Evolutionary conservation across 345 rosid genomes (phyloP), one percentile per base, ranked within the genome.

Genomic region (Raphanus raphanistrum): DNA sequence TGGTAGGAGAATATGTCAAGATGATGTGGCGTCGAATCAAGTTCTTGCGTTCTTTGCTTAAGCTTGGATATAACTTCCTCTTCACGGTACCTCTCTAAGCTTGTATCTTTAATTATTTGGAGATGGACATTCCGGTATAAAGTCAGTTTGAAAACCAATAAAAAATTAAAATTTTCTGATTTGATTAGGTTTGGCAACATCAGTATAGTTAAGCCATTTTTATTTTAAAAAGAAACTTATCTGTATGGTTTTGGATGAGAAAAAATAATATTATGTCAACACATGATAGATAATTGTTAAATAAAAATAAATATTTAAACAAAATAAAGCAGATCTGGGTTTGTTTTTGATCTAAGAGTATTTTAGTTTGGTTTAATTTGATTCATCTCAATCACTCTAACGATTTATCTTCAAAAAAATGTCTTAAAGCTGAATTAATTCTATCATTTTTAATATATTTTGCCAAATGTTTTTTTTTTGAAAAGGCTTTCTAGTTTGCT

Each of bases 21-120:
- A 87, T 88, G 92, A 87, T 88, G 94, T 90, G 94, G 94, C 80
- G 74, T 3, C 70, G 92, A 68, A 86, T 85, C 38, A 77, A 84
- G 13, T 82, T 90, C 41, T 55, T 90, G 9, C 33, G 75, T 27
- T 31, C 70, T 13, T 65, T 90, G 60, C 90, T 90, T 43, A 28
- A 75, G 38, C 64, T 82, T 73, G 90, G 94, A 32, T 90, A 87
- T 82, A 81, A 76, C 79, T 86, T 90, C 76, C 76, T 90, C 32
- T 85, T 87, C 77, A 85, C 94, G 88, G 91, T 87, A 84, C 57
- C 21, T 50, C 57, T 50, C 17, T 50, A 50, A n/a, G 21, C 9
- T 50, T n/a, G 57, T 6, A 50, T 50, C 21, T 15, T 50, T 50
- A 45, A 45, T 38, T 38, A 38, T 45, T 13, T 45, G 6, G 54